Evolutionary conservation across 1,139 yeast species (phyloP).

Genomic region (Taphrina pruni): DNA sequence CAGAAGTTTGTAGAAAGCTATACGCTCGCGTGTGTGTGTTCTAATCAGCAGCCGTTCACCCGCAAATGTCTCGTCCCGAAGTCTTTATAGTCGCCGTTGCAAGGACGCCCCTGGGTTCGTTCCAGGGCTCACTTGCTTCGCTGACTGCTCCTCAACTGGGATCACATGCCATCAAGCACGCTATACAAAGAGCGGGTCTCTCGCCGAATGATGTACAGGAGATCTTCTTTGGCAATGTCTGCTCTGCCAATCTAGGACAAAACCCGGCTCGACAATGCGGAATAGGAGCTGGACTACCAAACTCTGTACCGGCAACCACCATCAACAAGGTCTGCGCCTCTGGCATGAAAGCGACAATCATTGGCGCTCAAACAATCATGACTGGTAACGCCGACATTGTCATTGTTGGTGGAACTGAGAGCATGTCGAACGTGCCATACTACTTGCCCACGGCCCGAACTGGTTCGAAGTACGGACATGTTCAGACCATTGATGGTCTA

Average conservation of each 20-base stretch:
- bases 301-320: conserved; percentile 80
- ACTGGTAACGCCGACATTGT: conserved; percentile 91
- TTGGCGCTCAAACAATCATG: conserved; percentile 87
- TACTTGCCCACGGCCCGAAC: conserved; percentile 82
- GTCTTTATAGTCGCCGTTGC: conserved; percentile 90
- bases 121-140: conserved; percentile 81
- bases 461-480: conserved; percentile 89
- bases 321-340: conserved; percentile 97
- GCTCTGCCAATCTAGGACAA: conserved; percentile 94
- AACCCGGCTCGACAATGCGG: conserved; percentile 99
- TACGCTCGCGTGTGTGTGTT: background rate
- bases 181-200: conserved; percentile 51
- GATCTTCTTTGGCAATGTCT: conserved; percentile 88
- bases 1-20: background rate
- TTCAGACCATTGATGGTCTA: conserved; percentile 78
- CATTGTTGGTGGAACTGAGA: conserved; percentile 96
- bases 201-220: conserved; percentile 81
- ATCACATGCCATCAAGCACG: conserved; percentile 76
- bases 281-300: conserved; percentile 81
- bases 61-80: conserved; percentile 37
- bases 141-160: conserved; percentile 85
- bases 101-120: conserved; percentile 94
- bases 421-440: conserved; percentile 96
- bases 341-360: conserved; percentile 87
- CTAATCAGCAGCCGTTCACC: background rate